Conservation (phyloP, 805 yeast species). For the Diddensiella caesifluorescens region DNA sequence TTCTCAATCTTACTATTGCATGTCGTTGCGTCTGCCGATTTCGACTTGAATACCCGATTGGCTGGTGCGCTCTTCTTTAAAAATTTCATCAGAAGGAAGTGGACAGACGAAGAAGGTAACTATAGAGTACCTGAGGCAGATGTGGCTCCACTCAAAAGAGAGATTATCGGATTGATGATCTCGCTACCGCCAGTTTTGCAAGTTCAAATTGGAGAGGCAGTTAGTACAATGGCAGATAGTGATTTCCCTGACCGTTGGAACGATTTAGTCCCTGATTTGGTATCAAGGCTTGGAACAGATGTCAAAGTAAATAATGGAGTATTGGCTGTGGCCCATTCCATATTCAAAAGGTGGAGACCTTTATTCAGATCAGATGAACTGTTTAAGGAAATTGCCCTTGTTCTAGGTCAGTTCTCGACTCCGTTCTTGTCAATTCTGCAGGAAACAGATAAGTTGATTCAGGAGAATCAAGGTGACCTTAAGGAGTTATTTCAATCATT, state of each 20-base stretch:
- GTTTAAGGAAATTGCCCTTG: constrained; percentile 81
- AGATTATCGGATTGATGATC: constrained; percentile 84
- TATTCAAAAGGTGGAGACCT: constrained; percentile 96
- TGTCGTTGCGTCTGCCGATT: constrained; percentile 59
- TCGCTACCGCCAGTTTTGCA: constrained; percentile 67
- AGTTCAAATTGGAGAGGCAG: constrained; percentile 91
- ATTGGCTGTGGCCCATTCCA: constrained; percentile 86
- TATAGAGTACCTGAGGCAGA: constrained; percentile 59
- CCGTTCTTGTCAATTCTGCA: constrained; percentile 72
- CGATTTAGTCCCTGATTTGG: constrained; percentile 52
- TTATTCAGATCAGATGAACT: constrained; percentile 85
- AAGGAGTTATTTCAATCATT: constrained; percentile 61
- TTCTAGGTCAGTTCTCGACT: constrained; percentile 70
- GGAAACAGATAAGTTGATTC: constrained; percentile 62
- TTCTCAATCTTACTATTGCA: constrained; percentile 73
- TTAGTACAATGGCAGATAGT: constrained; percentile 87
- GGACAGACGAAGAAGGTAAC: constrained; percentile 88
- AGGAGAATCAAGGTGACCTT: constrained; percentile 42
- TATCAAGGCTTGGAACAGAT: constrained; percentile 62
- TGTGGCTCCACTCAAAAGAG: constrained; percentile 61
- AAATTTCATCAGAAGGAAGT: constrained; percentile 73
- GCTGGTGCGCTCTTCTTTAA: constrained; percentile 91
- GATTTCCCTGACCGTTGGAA: constrained; percentile 95
- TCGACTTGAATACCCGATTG: constrained; percentile 56
- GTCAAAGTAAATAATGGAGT: constrained; percentile 78